These are phyloP conservation scores for Grosmannia serpens DNA, from an alignment of 2,329 filamentous ascomycete species.

Conservation along the genomic window DNA sequence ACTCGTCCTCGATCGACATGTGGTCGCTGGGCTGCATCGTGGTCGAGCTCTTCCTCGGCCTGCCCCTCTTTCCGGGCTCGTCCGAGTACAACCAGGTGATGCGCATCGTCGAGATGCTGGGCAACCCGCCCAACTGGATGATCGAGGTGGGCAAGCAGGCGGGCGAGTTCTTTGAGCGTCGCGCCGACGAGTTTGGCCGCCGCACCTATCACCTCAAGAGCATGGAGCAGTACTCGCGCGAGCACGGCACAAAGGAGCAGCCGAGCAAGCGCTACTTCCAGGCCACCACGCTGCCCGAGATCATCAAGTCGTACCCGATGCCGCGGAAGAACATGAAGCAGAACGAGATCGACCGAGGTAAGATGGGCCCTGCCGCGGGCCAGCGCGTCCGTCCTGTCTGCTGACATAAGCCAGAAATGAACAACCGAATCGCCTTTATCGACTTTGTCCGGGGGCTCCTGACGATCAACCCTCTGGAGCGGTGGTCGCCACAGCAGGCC, in stretches of 20 bases:
- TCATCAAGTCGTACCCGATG: conserved; percentile 97
- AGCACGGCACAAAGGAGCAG: conserved; percentile 94
- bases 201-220: conserved; percentile 87
- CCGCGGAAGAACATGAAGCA: conserved; percentile 99
- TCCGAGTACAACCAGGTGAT: conserved; percentile 99
- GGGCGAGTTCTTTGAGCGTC: conserved; percentile 93
- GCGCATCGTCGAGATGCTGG: conserved; percentile 95
- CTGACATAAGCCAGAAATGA: conserved; percentile 64
- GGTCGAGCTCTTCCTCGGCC: conserved; percentile 88
- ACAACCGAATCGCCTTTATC: conserved; percentile 93
- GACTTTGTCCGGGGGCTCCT: conserved; percentile 91
- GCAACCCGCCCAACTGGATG: conserved; percentile 96
- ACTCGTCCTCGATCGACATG: conserved; percentile 98
- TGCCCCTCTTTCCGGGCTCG: conserved; percentile 90
- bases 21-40: conserved; percentile 98
- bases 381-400: background rate
- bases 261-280: conserved; percentile 99
- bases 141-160: conserved; percentile 97
- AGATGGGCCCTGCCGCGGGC: too few relatives aligned
- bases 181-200: conserved; percentile 80
- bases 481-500: conserved; percentile 96
- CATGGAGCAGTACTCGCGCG: conserved; percentile 94
- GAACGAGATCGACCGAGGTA: conserved; percentile 90
- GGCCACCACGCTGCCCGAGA: conserved; percentile 85
- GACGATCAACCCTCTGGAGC: conserved; percentile 88